Percentiles rank a stretch among this genome's conserved stretches.
phyloP scores from a whole-genome alignment of 2,329 filamentous ascomycete genomes.

The Penicillium psychrosexuale region DNA sequence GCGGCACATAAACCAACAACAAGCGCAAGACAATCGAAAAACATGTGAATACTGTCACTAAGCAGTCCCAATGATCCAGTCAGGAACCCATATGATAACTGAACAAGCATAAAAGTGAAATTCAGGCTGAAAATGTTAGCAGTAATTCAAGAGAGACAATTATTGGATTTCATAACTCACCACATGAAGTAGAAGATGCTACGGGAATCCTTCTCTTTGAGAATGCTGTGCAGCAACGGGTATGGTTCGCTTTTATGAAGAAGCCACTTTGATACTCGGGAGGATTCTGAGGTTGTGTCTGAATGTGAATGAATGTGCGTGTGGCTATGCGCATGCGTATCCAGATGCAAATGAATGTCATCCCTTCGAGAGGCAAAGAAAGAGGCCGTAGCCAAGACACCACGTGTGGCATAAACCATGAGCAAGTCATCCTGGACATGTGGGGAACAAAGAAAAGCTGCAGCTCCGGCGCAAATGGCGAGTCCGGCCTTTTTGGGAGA shows the following conservation, averaged over 20 bases:
- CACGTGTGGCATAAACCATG: constrained; percentile 28
- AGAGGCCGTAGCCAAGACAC: constrained; percentile 27
- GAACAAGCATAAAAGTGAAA: constrained; percentile 89
- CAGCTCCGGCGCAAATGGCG: constrained; percentile 24
- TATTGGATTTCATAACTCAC: constrained; percentile 49
- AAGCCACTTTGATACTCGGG: constrained; percentile 68
- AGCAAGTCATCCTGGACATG: constrained; percentile 28
- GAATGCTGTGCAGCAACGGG: constrained; percentile 78
- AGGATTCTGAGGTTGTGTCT: constrained; percentile 50
- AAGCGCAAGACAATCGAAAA: constrained; percentile 93
- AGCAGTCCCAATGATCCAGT: constrained; percentile 93
- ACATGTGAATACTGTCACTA: constrained; percentile 98
- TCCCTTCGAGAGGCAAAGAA: constrained; percentile 36
- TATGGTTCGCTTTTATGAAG: constrained; percentile 67
- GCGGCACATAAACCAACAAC: constrained; percentile 86
- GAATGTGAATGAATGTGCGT: constrained; percentile 24
- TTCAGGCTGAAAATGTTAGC: constrained; percentile 64
- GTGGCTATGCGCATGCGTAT: constrained; percentile 33
- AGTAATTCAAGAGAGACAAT: background rate
- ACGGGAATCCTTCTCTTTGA: constrained; percentile 87
- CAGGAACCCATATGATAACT: constrained; percentile 88
- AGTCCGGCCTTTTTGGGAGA: constrained; percentile 35
- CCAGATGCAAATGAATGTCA: constrained; percentile 27
- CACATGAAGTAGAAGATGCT: constrained; percentile 97
- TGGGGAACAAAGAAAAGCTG: constrained; percentile 31